phyloP scores from a whole-genome alignment of 2,329 filamentous ascomycete species.

The Trichophyton equinum region DNA sequence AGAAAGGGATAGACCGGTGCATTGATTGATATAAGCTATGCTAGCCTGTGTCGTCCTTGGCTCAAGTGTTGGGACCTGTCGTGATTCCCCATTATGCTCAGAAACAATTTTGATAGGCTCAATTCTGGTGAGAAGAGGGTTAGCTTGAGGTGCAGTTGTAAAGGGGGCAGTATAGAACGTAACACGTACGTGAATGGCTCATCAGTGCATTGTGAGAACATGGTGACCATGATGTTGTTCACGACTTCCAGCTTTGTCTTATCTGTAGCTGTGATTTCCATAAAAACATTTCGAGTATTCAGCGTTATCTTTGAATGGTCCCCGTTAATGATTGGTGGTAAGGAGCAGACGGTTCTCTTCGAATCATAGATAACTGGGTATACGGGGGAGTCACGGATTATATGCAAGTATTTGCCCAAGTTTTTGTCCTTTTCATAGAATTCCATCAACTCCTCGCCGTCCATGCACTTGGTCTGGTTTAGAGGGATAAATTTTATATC shows the following conservation, averaged over 20 bases:
- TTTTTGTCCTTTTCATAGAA: conserved; percentile 96
- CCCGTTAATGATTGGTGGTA: conserved; percentile 96
- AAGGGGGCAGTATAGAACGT: neutral
- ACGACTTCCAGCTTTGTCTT: conserved; percentile 94
- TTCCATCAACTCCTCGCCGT: conserved; percentile 75
- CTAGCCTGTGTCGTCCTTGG: conserved; percentile 68
- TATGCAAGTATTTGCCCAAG: conserved; percentile 78
- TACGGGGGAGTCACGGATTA: conserved; percentile 83
- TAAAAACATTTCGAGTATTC: conserved; percentile 84
- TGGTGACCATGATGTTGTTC: conserved; percentile 86
- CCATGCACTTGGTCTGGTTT: conserved; percentile 84
- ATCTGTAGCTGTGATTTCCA: conserved; percentile 93
- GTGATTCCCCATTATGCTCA: conserved; percentile 72
- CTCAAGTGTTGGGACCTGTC: conserved; percentile 68
- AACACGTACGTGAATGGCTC: conserved; percentile 61
- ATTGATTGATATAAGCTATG: conserved; percentile 85
- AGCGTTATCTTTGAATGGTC: conserved; percentile 93
- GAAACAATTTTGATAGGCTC: conserved; percentile 90
- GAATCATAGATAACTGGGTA: conserved; percentile 95
- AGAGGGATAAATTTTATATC: conserved; percentile 83
- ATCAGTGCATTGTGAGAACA: conserved; percentile 87
- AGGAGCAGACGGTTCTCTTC: conserved; percentile 73
- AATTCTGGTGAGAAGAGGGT: conserved; percentile 35
- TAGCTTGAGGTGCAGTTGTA: neutral
- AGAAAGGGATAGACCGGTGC: conserved; percentile 68